Conservation (phyloP, 2,329 filamentous ascomycete species). For the Beauveria rudraprayagi region DNA sequence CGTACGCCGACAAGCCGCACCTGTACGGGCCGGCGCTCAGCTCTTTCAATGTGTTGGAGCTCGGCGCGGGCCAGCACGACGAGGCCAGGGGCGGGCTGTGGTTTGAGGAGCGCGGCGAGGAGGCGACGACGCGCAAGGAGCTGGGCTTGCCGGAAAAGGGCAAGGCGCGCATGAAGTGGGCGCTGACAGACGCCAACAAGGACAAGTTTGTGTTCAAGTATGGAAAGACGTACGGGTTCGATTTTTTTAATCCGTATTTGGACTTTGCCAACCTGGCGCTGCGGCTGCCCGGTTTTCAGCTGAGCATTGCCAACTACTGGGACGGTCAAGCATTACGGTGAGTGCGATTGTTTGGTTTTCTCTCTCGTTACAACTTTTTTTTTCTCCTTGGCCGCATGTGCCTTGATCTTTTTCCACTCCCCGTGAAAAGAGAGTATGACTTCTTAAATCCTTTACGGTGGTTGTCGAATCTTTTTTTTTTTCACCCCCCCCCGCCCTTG, state of each 20-base stretch:
- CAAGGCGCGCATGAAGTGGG: constrained; percentile 53
- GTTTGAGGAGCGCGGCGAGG: constrained; percentile 60
- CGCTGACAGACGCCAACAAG: constrained; percentile 40
- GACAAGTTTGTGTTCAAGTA: constrained; percentile 48
- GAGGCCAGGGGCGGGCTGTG: constrained; percentile 43
- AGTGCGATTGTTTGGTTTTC: constrained; percentile 23
- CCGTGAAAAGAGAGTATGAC: not conserved
- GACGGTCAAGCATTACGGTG: constrained; percentile 71
- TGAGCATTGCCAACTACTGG: constrained; percentile 71
- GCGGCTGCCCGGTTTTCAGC: constrained; percentile 61
- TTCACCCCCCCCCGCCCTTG: constrained; percentile 13
- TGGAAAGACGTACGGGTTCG: constrained; percentile 43
- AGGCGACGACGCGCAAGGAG: constrained; percentile 37
- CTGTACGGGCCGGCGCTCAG: constrained; percentile 76
- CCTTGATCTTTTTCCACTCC: too few species aligned
- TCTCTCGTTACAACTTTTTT: not conserved
- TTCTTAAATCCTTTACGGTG: not conserved
- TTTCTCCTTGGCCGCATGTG: not conserved
- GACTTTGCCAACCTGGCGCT: constrained; percentile 72
- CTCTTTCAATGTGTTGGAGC: constrained; percentile 68
- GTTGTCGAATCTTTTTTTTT: constrained; percentile 7
- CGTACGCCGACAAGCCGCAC: constrained; percentile 78
- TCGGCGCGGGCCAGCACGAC: constrained; percentile 48
- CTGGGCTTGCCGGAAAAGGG: constrained; percentile 44
- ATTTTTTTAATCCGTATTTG: constrained; percentile 87